phyloP scores from a whole-genome alignment of 306 rosid genomes.

The Cicer bijugum region DNA sequence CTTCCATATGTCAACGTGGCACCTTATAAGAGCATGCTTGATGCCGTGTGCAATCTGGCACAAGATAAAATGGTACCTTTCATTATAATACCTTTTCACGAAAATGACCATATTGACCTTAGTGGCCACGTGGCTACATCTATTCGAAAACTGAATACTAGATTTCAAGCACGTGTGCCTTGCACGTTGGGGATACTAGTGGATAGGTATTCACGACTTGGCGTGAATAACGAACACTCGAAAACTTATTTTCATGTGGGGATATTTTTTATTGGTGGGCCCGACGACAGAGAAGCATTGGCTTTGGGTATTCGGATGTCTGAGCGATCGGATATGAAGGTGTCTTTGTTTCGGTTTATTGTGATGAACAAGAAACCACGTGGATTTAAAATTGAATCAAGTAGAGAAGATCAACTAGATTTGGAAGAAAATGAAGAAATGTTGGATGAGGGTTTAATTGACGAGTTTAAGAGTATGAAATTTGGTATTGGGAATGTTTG shows the following conservation, averaged over 20 bases:
- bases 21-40: slow-evolving; percentile 63
- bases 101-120: slow-evolving; percentile 35
- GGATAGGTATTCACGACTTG: slow-evolving; percentile 45
- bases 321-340: background rate
- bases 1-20: slow-evolving; percentile 55
- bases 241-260: slow-evolving; percentile 45
- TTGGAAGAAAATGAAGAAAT: slow-evolving; percentile 15
- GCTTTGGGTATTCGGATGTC: slow-evolving; percentile 56
- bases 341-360: slow-evolving; percentile 46
- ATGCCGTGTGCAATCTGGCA: slow-evolving; percentile 46
- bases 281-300: slow-evolving; percentile 63
- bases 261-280: slow-evolving; percentile 58
- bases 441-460: slow-evolving; percentile 52
- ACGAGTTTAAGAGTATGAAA: slow-evolving; percentile 55
- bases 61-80: slow-evolving; percentile 52
- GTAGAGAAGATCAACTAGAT: background rate
- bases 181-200: slow-evolving; percentile 73
- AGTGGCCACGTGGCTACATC: background rate
- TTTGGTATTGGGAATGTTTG: slow-evolving; percentile 7
- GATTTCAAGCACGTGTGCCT: slow-evolving; percentile 42
- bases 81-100: slow-evolving; percentile 59
- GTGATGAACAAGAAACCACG: background rate
- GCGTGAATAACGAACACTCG: background rate
- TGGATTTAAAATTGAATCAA: too few relatives aligned
- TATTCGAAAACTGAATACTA: slow-evolving; percentile 50